A percentile compares a stretch with the other conserved stretches of the same genome.
These are phyloP conservation scores for Penicillium sp. DNA, from an alignment of 2,329 filamentous ascomycete genomes.

Conservation along the genomic window DNA sequence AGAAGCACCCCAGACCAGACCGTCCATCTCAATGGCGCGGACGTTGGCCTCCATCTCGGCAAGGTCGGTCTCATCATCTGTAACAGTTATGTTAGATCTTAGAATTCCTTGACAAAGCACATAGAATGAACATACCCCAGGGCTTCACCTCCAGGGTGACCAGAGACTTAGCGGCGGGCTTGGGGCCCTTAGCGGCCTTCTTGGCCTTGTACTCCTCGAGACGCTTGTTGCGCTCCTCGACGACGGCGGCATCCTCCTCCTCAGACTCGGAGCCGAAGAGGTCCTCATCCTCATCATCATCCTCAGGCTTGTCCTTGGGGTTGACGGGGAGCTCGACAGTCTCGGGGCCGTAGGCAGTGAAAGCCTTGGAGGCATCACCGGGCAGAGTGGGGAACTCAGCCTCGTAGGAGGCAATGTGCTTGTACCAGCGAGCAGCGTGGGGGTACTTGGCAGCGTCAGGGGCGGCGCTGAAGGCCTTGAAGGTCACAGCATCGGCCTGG, in stretches of 20 bases:
- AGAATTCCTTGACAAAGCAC: not conserved
- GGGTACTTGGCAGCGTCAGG: constrained; percentile 87
- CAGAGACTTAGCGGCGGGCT: constrained; percentile 91
- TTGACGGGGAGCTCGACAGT: constrained; percentile 73
- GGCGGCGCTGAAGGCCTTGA: constrained; percentile 77
- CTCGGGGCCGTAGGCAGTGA: constrained; percentile 90
- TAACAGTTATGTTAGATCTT: constrained; percentile 17
- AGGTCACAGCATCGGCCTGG: constrained; percentile 94
- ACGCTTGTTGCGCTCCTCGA: constrained; percentile 79
- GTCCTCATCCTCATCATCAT: constrained; percentile 84
- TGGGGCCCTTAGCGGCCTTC: constrained; percentile 82
- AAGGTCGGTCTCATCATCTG: constrained; percentile 94
- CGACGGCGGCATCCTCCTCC: constrained; percentile 88
- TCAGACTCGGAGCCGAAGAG: constrained; percentile 92
- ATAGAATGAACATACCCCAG: constrained; percentile 73
- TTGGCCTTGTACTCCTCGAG: constrained; percentile 93
- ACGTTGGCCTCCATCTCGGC: constrained; percentile 75
- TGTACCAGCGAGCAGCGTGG: constrained; percentile 96
- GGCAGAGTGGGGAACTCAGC: constrained; percentile 87
- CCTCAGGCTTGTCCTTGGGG: constrained; percentile 78
- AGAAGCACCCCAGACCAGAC: constrained; percentile 92
- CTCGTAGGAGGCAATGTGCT: constrained; percentile 93
- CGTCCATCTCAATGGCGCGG: constrained; percentile 82
- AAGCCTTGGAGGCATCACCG: constrained; percentile 85
- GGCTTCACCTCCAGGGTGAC: constrained; percentile 97